Percentiles rank a stretch among this genome's conserved stretches.
These are phyloP conservation scores for Apophysomyces ossiformis DNA, from an alignment of 371 early-diverging fungal genomes.

Conservation along the genomic window DNA sequence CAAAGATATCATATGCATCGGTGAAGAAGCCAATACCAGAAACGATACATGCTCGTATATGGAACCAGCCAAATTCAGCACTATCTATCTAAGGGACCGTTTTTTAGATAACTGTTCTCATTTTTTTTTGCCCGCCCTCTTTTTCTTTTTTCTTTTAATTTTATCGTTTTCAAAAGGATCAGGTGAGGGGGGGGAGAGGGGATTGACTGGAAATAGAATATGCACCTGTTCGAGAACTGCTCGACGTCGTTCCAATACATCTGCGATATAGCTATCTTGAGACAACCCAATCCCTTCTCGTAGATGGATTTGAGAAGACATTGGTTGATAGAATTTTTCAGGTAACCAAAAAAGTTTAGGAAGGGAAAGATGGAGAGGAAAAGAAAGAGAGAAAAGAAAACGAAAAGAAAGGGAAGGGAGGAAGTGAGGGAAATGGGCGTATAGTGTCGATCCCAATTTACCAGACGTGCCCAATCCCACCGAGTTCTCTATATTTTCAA, in stretches of 20 bases:
- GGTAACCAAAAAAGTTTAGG: neutral
- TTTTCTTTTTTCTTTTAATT: neutral
- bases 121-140: neutral
- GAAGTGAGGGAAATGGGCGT: too few species aligned
- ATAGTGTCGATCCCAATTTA: too few species aligned
- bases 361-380: neutral
- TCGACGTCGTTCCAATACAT: constrained; percentile 41
- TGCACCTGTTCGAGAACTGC: constrained; percentile 44
- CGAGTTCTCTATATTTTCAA: too few species aligned
- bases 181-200: too few species aligned
- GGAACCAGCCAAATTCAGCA: constrained; percentile 77
- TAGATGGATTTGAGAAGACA: neutral
- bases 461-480: too few species aligned
- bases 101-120: neutral
- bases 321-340: neutral
- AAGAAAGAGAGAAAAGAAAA: too few species aligned
- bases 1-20: constrained; percentile 89
- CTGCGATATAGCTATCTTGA: constrained; percentile 21
- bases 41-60: constrained; percentile 84
- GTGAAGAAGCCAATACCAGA: constrained; percentile 91
- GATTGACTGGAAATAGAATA: neutral
- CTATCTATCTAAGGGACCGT: constrained; percentile 45
- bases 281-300: constrained; percentile 2
- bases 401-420: neutral
- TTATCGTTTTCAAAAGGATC: neutral